Base-by-base conservation (phyloP, 495 filamentous ascomycete genomes). In the Penicillium pulvis region DNA sequence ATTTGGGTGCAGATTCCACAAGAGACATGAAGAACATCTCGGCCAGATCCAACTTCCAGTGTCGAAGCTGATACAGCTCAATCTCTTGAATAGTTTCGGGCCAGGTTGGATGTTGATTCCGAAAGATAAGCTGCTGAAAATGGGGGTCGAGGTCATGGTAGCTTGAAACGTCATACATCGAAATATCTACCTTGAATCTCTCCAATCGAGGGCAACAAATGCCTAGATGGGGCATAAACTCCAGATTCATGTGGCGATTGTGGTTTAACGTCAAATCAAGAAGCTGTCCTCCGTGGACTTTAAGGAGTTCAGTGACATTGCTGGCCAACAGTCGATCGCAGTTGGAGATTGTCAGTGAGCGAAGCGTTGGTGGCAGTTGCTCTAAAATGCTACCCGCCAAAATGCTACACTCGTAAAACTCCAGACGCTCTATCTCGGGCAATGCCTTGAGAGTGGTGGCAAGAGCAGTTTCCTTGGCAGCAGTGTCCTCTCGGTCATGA, bases 21-120 rank as follows among this genome's bases (percentile, higher is more conserved):
- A 97, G 76, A 19, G 88, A 92, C 24, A 79, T 81, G 66, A 97
- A 91, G 67, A 96, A 89, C 23, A 80, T 81, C 58, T 90, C 82
- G 1, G 89, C 91, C 4, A 84, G 81, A 2, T 77, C 73, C 3
- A 75, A 68, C 35, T 79, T 73, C 85, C 87, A 92, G 67, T 90
- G 87, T 17, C 89, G 83, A 54, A 96, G 80, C 36, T 93, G 84
- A 12, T 81, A 75, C 19, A 97, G 73, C 63, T 95, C 89, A 28
- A 97, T 79, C 3, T 77, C 73, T 58, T 83, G 84, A 2, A 97
- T 74, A 0, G 74, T 85, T 19, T 71, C 64, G 9, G 92, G 92
- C 92, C 92, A 97, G 0, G 79, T 81, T 0, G 92, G 91, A 10
- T 85, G 70, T 57, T 93, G 81, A 5, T 76, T 73, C 3, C 73